Percentiles rank a stretch among this genome's conserved stretches.
Conservation (phyloP, 202 grass and related monocot species). For the Panicum virgatum region DNA sequence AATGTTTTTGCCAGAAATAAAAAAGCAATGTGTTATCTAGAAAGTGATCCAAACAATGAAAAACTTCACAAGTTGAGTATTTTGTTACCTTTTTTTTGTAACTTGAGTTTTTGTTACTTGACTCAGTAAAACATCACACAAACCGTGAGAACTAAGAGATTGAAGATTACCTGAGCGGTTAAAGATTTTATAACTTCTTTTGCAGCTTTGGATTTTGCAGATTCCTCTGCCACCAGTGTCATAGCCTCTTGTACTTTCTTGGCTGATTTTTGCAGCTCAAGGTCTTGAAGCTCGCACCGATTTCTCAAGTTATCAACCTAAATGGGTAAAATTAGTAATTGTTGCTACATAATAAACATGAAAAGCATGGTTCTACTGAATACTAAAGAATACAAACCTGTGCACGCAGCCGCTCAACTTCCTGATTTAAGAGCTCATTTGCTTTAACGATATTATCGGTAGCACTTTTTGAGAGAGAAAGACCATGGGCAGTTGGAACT, state of each 20-base stretch:
- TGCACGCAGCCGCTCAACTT: slow-evolving; percentile 66
- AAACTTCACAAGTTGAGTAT: background rate
- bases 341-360: slow-evolving; percentile 23
- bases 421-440: slow-evolving; percentile 86
- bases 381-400: slow-evolving; percentile 55
- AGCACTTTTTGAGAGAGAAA: slow-evolving; percentile 76
- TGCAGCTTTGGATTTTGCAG: slow-evolving; percentile 93
- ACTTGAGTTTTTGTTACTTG: slow-evolving; percentile 5
- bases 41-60: slow-evolving; percentile 15
- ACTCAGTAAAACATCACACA: slow-evolving; percentile 21
- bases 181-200: slow-evolving; percentile 99
- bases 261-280: slow-evolving; percentile 72
- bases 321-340: slow-evolving; percentile 21
- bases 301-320: slow-evolving; percentile 91
- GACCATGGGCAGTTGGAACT: slow-evolving; percentile 68
- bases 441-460: slow-evolving; percentile 76
- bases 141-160: slow-evolving; percentile 10
- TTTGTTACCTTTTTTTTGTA: no score
- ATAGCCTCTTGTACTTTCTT: slow-evolving; percentile 85
- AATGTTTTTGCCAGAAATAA: background rate
- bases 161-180: slow-evolving; percentile 76
- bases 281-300: slow-evolving; percentile 80
- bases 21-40: background rate
- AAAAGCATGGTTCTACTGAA: slow-evolving; percentile 18
- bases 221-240: slow-evolving; percentile 84